Percentiles rank a stretch among this genome's conserved stretches.
Evolutionary conservation across 805 yeast genomes (phyloP).

Genomic region (Kuraishia molischiana): DNA sequence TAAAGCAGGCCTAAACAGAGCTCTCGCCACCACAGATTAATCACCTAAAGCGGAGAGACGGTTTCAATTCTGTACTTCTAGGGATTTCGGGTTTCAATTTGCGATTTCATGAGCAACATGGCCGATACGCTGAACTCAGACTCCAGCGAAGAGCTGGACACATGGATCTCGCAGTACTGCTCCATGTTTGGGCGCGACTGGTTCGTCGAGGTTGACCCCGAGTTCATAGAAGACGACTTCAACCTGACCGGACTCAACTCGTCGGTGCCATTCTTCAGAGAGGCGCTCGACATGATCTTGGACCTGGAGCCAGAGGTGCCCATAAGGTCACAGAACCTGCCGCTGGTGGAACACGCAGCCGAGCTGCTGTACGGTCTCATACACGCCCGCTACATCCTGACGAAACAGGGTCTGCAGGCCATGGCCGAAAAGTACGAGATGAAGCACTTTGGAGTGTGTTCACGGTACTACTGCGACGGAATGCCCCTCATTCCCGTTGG

Average conservation of each 20-base stretch:
- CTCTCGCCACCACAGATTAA: too few relatives aligned
- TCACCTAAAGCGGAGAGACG: too few relatives aligned
- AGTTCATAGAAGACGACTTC: conserved; percentile 93
- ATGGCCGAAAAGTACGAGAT: conserved; percentile 93
- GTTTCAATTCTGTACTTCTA: too few relatives aligned
- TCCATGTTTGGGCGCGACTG: conserved; percentile 77
- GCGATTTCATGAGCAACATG: conserved; percentile 6
- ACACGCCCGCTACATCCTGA: conserved; percentile 83
- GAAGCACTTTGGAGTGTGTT: conserved; percentile 86
- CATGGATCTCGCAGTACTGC: conserved; percentile 81
- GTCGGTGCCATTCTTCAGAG: conserved; percentile 84
- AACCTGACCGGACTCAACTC: conserved; percentile 83
- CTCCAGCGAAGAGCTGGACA: conserved; percentile 43
- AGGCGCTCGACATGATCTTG: conserved; percentile 82
- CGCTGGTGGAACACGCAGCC: conserved; percentile 80
- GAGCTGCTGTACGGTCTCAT: conserved; percentile 89
- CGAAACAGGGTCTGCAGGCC: conserved; percentile 81
- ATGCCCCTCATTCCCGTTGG: conserved; percentile 91
- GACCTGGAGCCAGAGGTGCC: conserved; percentile 67
- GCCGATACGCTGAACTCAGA: conserved; percentile 13
- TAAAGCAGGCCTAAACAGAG: too few relatives aligned
- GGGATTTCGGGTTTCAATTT: too few relatives aligned
- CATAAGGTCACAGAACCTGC: conserved; percentile 54
- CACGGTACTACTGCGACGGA: conserved; percentile 81
- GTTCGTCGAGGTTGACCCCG: conserved; percentile 85